phyloP scores from a whole-genome alignment of 2,329 filamentous ascomycete species.

The Sporothrix brasiliensis region DNA sequence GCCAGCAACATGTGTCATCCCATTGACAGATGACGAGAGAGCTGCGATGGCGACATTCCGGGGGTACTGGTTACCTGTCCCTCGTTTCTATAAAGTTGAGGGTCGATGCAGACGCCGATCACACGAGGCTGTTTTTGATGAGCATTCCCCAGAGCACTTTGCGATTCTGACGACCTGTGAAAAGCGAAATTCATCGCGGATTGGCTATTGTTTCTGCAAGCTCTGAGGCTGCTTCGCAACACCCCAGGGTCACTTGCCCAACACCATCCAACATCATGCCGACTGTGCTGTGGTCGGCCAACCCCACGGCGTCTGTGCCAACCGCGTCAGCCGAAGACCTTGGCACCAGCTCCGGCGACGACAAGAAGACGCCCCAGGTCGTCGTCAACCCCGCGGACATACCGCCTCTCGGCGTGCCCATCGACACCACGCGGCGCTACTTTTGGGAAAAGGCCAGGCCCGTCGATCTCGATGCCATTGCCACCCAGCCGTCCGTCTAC shows the following conservation, averaged over 20 bases:
- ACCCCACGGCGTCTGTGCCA: slow-evolving; percentile 2
- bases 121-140: neutral
- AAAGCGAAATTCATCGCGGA: no score
- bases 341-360: slow-evolving; percentile 26
- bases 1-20: neutral
- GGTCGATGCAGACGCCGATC: neutral
- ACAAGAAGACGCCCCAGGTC: slow-evolving; percentile 27
- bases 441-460: slow-evolving; percentile 41
- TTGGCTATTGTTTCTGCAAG: no score
- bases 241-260: neutral
- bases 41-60: slow-evolving; percentile 17
- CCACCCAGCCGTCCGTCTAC: slow-evolving; percentile 45
- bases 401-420: slow-evolving; percentile 41
- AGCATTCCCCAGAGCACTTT: neutral
- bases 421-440: slow-evolving; percentile 39
- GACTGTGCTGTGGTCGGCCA: slow-evolving; percentile 21
- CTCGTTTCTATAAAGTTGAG: slow-evolving; percentile 12
- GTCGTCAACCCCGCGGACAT: neutral
- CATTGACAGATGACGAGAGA: slow-evolving; percentile 13
- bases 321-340: slow-evolving; percentile 21
- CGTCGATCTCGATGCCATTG: slow-evolving; percentile 43
- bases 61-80: neutral
- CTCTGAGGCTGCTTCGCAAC: neutral
- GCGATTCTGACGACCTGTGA: no score
- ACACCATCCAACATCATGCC: neutral